Evolutionary conservation across 2,329 filamentous ascomycete species (phyloP).

Genomic region (Harringtonia aguacate): DNA sequence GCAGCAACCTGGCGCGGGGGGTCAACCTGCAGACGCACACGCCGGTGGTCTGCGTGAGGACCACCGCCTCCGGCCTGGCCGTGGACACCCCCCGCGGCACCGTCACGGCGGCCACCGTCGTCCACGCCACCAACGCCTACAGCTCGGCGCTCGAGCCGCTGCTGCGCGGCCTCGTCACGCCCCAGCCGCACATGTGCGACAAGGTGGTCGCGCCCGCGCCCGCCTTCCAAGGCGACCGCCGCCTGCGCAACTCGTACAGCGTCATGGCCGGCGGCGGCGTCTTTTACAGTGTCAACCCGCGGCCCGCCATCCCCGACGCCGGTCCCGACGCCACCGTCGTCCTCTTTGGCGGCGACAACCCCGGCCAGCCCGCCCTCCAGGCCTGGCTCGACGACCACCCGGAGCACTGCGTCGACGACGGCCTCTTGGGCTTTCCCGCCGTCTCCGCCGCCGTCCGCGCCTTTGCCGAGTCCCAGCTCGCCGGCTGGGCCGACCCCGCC

Average conservation of each 20-base stretch:
- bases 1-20: not conserved
- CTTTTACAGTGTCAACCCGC: constrained; percentile 4
- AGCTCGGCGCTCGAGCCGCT: not conserved
- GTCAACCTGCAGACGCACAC: constrained; percentile 2
- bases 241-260: constrained; percentile 1
- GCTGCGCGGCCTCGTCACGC: constrained; percentile 1
- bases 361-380: not conserved
- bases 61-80: not conserved
- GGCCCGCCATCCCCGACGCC: not conserved
- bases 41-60: not conserved
- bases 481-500: not conserved
- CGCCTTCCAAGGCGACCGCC: not conserved
- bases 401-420: constrained; percentile 3
- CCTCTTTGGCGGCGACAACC: constrained; percentile 2
- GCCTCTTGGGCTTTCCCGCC: not conserved
- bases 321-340: not conserved
- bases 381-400: not conserved
- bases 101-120: not conserved
- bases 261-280: not conserved
- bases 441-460: not conserved
- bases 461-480: not conserved
- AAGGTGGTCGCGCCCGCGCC: constrained; percentile 1
- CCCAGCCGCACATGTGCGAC: constrained; percentile 3
- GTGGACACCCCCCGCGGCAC: not conserved
- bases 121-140: constrained; percentile 4